These are phyloP conservation scores for Macrolepiota albuminosa DNA, from an alignment of 768 basidiomycete species.

Conservation along the genomic window DNA sequence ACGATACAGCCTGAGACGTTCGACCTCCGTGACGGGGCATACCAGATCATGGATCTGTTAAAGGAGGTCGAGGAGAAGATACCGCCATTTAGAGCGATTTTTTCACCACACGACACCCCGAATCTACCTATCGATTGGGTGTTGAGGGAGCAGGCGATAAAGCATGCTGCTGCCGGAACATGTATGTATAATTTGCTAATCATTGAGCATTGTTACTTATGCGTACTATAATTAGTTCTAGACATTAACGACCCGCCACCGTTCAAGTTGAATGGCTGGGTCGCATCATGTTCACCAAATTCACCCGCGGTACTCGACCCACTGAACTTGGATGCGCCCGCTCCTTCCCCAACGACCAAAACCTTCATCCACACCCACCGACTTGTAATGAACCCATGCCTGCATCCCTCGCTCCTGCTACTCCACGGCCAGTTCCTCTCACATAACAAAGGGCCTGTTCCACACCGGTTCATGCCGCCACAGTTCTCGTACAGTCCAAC, in stretches of 20 bases:
- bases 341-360: slow-evolving; percentile 18
- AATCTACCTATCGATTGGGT: slow-evolving; percentile 32
- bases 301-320: slow-evolving; percentile 26
- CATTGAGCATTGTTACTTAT: neutral
- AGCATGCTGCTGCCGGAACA: slow-evolving; percentile 31
- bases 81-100: slow-evolving; percentile 45
- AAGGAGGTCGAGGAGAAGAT: slow-evolving; percentile 34
- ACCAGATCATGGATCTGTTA: slow-evolving; percentile 33
- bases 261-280: slow-evolving; percentile 29
- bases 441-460: slow-evolving; percentile 38
- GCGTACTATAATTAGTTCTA: neutral
- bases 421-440: slow-evolving; percentile 50
- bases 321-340: slow-evolving; percentile 21
- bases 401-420: slow-evolving; percentile 33
- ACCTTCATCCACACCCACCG: slow-evolving; percentile 45
- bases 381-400: slow-evolving; percentile 44
- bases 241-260: slow-evolving; percentile 19
- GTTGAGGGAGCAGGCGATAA: slow-evolving; percentile 25
- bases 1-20: slow-evolving; percentile 14
- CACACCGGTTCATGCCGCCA: slow-evolving; percentile 38
- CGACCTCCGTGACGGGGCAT: slow-evolving; percentile 22
- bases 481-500: slow-evolving; percentile 49
- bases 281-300: slow-evolving; percentile 29
- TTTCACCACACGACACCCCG: slow-evolving; percentile 48
- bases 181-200: slow-evolving; percentile 22